Evolutionary conservation across 495 filamentous ascomycete genomes (phyloP).

Genomic region (Echria macrotheca): DNA sequence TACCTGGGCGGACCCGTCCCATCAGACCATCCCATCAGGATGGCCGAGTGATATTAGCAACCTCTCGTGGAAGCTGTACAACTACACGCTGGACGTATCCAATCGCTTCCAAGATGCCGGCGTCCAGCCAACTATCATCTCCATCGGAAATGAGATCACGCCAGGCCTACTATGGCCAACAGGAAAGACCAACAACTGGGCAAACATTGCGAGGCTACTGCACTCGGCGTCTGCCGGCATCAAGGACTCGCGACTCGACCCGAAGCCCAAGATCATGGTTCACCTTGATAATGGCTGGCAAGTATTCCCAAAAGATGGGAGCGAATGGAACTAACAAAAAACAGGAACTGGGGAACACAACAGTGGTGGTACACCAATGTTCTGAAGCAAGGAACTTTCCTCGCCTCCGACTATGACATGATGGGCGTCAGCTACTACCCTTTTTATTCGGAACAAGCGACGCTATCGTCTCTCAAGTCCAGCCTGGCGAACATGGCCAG

Average conservation of each 20-base stretch:
- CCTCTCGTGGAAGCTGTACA: slow-evolving; percentile 57
- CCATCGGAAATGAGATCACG: slow-evolving; percentile 67
- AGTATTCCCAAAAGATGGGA: background rate
- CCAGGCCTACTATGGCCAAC: slow-evolving; percentile 60
- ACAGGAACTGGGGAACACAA: slow-evolving; percentile 55
- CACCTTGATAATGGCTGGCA: slow-evolving; percentile 64
- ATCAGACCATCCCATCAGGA: slow-evolving; percentile 51
- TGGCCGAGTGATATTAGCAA: slow-evolving; percentile 56
- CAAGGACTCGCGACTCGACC: slow-evolving; percentile 52
- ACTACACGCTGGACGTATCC: slow-evolving; percentile 57
- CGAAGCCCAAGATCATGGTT: slow-evolving; percentile 59
- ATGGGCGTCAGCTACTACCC: slow-evolving; percentile 70
- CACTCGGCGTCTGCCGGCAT: slow-evolving; percentile 58
- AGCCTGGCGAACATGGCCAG: slow-evolving; percentile 54
- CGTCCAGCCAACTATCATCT: slow-evolving; percentile 55
- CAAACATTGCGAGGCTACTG: slow-evolving; percentile 55
- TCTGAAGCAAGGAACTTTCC: slow-evolving; percentile 46
- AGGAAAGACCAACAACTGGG: slow-evolving; percentile 45
- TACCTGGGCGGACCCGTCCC: slow-evolving; percentile 50
- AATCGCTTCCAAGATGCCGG: slow-evolving; percentile 53
- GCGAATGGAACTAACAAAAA: background rate
- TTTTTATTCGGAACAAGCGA: slow-evolving; percentile 54
- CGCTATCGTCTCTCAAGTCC: slow-evolving; percentile 48
- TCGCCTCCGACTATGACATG: slow-evolving; percentile 56
- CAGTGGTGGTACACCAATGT: slow-evolving; percentile 57